These are phyloP conservation scores for Leishmania guyanensis DNA, from an alignment of 208 protist species.

Conservation along the genomic window DNA sequence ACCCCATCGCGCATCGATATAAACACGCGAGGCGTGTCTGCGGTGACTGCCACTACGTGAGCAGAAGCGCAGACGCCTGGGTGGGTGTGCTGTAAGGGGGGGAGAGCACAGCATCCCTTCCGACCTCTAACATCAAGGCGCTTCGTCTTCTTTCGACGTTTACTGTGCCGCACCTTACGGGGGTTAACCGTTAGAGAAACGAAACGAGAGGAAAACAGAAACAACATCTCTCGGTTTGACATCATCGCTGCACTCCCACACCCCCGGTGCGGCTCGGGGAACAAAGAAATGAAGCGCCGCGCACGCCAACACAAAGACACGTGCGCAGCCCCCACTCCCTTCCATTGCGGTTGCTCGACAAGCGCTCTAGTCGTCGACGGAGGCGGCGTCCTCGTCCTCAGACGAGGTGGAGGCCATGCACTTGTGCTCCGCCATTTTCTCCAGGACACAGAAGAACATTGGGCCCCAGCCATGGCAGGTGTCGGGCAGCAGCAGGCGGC, in stretches of 20 bases:
- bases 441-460: slow-evolving; percentile 72
- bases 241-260: not conserved
- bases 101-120: not conserved
- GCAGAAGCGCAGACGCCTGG: not conserved
- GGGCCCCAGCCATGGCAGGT: slow-evolving; percentile 60
- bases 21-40: not conserved
- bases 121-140: not conserved
- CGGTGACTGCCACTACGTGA: not conserved
- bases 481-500: slow-evolving; percentile 80
- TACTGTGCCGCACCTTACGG: not conserved
- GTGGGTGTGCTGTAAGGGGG: too few species aligned
- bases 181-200: not conserved
- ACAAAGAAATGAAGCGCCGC: not conserved
- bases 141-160: not conserved
- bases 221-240: not conserved
- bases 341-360: not conserved
- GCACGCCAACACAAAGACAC: not conserved
- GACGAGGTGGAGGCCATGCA: slow-evolving; percentile 18
- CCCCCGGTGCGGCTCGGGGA: not conserved
- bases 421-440: slow-evolving; percentile 57
- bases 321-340: not conserved
- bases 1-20: not conserved
- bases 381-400: slow-evolving; percentile 27
- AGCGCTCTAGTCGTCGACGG: slow-evolving; percentile 8
- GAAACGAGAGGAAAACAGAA: not conserved